Percentiles rank a stretch among this genome's conserved stretches.
phyloP scores from a whole-genome alignment of 2,329 filamentous ascomycete species.

The Purpureocillium lavendulum region DNA sequence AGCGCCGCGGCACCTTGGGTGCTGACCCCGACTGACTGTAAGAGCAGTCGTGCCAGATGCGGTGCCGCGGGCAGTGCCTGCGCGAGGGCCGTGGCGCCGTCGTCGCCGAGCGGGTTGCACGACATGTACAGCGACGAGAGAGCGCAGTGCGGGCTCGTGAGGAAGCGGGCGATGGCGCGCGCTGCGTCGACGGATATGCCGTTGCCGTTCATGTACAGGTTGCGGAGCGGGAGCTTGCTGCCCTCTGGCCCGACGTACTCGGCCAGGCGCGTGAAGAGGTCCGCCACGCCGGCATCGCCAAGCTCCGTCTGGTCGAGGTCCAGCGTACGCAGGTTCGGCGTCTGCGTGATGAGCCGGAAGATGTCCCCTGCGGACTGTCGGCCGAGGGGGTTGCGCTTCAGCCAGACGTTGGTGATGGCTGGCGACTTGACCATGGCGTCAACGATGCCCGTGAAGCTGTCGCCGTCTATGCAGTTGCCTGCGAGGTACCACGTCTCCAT shows the following conservation, averaged over 20 bases:
- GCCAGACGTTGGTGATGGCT: constrained; percentile 40
- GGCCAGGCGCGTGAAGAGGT: constrained; percentile 31
- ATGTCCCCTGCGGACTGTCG: constrained; percentile 28
- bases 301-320: constrained; percentile 46
- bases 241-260: constrained; percentile 17
- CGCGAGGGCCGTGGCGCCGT: constrained; percentile 20
- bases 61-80: constrained; percentile 20
- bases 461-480: constrained; percentile 41
- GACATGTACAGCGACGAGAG: constrained; percentile 28
- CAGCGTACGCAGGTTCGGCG: constrained; percentile 35
- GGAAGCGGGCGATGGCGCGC: constrained; percentile 21
- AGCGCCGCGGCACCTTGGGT: constrained; percentile 28
- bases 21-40: constrained; percentile 35
- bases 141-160: constrained; percentile 21
- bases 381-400: constrained; percentile 45
- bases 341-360: constrained; percentile 33
- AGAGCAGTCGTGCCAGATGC: constrained; percentile 24
- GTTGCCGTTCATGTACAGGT: constrained; percentile 28
- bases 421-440: constrained; percentile 33
- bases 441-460: constrained; percentile 31
- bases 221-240: constrained; percentile 19
- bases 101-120: constrained; percentile 26
- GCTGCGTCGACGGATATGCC: constrained; percentile 22
- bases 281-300: constrained; percentile 34
- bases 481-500: constrained; percentile 49